Conservation (phyloP, 2,329 filamentous ascomycete genomes). For the Fusarium sterilihyphosum region DNA sequence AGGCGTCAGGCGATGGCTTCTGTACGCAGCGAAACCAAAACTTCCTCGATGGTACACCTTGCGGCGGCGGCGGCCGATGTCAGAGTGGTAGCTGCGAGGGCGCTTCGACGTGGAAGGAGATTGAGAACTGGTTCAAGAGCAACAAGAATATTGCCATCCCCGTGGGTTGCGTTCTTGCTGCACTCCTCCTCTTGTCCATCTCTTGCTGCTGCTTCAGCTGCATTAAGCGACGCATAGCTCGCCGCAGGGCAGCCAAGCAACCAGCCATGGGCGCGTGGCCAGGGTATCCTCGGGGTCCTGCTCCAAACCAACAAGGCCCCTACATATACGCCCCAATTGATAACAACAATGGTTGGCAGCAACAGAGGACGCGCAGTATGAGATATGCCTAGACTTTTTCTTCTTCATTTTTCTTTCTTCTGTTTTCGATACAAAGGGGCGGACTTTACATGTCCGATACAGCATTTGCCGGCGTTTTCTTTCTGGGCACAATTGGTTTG, state of each 20-base stretch:
- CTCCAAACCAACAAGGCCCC: conserved; percentile 29
- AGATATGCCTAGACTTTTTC: conserved; percentile 44
- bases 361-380: conserved; percentile 39
- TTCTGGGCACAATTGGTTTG: conserved; percentile 9
- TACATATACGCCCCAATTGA: conserved; percentile 39
- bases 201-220: conserved; percentile 71
- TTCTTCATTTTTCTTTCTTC: neutral
- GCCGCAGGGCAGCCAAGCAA: conserved; percentile 41
- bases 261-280: conserved; percentile 43
- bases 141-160: conserved; percentile 88
- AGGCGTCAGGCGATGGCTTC: conserved; percentile 73
- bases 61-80: conserved; percentile 82
- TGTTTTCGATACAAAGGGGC: neutral
- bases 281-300: conserved; percentile 20
- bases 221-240: conserved; percentile 42
- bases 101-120: conserved; percentile 73
- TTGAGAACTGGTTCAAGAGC: conserved; percentile 77
- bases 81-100: conserved; percentile 81
- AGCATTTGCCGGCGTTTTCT: conserved; percentile 39
- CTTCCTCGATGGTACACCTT: conserved; percentile 91
- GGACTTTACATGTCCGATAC: conserved; percentile 1
- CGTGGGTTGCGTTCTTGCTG: conserved; percentile 75
- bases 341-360: conserved; percentile 27
- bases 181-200: conserved; percentile 75
- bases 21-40: conserved; percentile 87